phyloP scores from a whole-genome alignment of 805 yeast genomes.

The Kluyveromyces dobzhanskii region DNA sequence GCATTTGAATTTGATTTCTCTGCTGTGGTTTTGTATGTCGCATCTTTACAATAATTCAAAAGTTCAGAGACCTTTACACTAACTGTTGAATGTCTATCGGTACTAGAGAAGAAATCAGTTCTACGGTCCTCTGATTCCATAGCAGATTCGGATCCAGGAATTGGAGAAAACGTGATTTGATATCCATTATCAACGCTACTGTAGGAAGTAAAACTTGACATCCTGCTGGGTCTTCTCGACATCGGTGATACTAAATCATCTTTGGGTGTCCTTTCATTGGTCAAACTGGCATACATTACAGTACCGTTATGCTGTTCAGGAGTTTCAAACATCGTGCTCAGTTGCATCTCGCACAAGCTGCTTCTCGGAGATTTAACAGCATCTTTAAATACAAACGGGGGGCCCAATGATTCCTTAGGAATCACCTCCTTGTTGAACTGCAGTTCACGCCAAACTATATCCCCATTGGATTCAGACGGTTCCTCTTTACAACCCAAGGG shows the following conservation, averaged over 20 bases:
- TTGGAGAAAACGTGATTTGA: conserved; percentile 1
- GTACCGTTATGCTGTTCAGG: conserved; percentile 1
- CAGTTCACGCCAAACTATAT: conserved; percentile 3
- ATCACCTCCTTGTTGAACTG: neutral
- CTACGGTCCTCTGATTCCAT: neutral
- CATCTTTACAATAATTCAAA: no score
- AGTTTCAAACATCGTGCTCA: conserved; percentile 2
- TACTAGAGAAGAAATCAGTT: neutral
- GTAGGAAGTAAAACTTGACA: conserved; percentile 4
- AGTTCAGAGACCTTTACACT: no score
- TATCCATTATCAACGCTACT: conserved; percentile 3
- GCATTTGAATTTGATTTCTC: neutral
- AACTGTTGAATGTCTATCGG: no score
- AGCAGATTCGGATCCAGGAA: neutral
- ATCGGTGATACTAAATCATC: neutral
- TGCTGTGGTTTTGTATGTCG: no score
- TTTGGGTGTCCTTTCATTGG: neutral
- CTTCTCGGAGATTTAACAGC: conserved; percentile 2
- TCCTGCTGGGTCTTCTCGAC: neutral
- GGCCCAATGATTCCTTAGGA: neutral
- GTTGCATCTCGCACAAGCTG: conserved; percentile 1
- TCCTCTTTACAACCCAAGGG: neutral
- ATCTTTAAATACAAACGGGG: conserved; percentile 2
- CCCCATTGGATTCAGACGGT: neutral
- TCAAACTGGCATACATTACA: conserved; percentile 8